Conservation (phyloP, 2,329 filamentous ascomycete species). For the Arthroderma sp. region DNA sequence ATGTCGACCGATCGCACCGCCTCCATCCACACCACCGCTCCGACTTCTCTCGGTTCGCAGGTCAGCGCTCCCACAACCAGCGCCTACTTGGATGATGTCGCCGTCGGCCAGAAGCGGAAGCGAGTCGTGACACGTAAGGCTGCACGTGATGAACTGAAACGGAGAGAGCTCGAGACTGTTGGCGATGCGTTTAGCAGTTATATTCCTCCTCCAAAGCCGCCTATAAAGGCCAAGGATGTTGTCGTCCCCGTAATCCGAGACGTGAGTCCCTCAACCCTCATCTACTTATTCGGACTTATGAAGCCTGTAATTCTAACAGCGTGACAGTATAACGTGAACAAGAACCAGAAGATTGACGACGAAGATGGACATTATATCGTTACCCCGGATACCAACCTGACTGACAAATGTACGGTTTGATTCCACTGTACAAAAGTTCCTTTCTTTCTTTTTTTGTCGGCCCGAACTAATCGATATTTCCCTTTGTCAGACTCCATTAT, state of each 20-base stretch:
- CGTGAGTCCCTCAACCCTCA: constrained; percentile 41
- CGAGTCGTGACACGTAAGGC: constrained; percentile 64
- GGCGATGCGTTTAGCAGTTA: constrained; percentile 67
- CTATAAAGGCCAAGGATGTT: constrained; percentile 79
- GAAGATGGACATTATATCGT: constrained; percentile 97
- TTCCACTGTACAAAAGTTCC: not conserved
- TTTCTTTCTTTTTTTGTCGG: not conserved
- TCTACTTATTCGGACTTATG: not conserved
- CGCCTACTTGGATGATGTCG: constrained; percentile 54
- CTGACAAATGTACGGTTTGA: constrained; percentile 68
- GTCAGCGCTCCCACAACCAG: constrained; percentile 42
- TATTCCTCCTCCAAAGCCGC: constrained; percentile 72
- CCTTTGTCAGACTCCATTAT: constrained; percentile 61
- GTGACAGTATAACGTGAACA: constrained; percentile 35
- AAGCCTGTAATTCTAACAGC: not conserved
- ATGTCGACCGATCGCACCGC: constrained; percentile 74
- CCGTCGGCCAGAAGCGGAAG: constrained; percentile 79
- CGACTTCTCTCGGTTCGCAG: constrained; percentile 69
- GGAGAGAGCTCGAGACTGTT: constrained; percentile 58
- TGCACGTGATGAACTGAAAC: constrained; percentile 68
- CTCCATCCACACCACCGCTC: constrained; percentile 74
- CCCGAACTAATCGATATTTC: constrained; percentile 9
- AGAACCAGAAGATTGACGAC: constrained; percentile 71
- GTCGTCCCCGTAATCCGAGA: constrained; percentile 48
- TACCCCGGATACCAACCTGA: constrained; percentile 70